Percentiles rank a stretch among this genome's conserved stretches.
phyloP scores from a whole-genome alignment of 768 basidiomycete genomes.

The Tulasnella sp. region DNA sequence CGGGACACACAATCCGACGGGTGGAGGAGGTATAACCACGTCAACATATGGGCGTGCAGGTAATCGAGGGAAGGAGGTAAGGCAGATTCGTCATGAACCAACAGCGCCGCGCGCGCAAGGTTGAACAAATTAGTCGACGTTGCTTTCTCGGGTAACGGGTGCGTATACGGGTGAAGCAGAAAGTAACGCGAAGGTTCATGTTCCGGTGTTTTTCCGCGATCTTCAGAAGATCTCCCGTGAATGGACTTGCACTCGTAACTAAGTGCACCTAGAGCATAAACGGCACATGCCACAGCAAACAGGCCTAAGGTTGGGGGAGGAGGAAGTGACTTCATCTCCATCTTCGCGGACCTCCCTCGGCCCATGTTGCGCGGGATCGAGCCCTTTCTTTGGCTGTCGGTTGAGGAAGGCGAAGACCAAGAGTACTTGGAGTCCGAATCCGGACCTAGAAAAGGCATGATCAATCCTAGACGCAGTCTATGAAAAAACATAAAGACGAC shows the following conservation, averaged over 20 bases:
- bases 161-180: too few relatives aligned
- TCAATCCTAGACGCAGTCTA: too few relatives aligned
- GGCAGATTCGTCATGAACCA: slow-evolving; percentile 1
- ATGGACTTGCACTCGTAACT: slow-evolving; percentile 4
- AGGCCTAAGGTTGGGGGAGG: slow-evolving; percentile 43
- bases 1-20: slow-evolving; percentile 24
- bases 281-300: slow-evolving; percentile 56
- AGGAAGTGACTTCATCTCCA: neutral
- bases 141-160: neutral
- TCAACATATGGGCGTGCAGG: slow-evolving; percentile 15
- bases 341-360: neutral
- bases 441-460: neutral
- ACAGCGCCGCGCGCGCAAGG: neutral
- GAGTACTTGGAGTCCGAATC: neutral
- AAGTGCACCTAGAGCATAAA: slow-evolving; percentile 55
- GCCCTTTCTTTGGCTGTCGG: neutral
- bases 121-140: neutral
- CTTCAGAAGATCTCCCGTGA: slow-evolving; percentile 12
- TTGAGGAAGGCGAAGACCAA: neutral
- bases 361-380: neutral
- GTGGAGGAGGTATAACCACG: slow-evolving; percentile 21
- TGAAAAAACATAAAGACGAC: too few relatives aligned
- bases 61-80: slow-evolving; percentile 20
- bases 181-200: too few relatives aligned
- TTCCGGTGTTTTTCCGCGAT: neutral